Evolutionary conservation across 1,139 yeast genomes (phyloP).

Genomic region (Geotrichum armillariae): DNA sequence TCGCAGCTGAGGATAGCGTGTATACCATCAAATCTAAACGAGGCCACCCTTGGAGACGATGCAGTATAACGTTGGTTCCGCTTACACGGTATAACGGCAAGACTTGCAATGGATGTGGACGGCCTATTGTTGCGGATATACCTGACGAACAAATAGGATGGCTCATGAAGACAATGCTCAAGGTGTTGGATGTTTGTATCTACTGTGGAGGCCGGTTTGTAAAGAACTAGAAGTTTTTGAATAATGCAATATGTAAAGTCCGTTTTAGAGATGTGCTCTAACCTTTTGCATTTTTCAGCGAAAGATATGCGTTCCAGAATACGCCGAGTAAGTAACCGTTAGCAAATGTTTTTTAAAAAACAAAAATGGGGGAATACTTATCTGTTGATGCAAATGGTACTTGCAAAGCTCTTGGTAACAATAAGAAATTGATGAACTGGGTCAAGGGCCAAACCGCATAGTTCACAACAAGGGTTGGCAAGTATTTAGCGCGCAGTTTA

Average conservation of each 20-base stretch:
- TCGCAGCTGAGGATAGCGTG: constrained; percentile 3
- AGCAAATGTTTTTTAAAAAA: neutral
- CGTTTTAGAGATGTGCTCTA: neutral
- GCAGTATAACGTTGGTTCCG: constrained; percentile 19
- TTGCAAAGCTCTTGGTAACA: constrained; percentile 77
- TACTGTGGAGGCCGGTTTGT: constrained; percentile 21
- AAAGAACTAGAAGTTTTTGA: constrained; percentile 3
- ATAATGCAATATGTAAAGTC: too few relatives aligned
- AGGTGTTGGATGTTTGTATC: constrained; percentile 20
- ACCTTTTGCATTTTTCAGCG: constrained; percentile 36
- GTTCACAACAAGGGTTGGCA: constrained; percentile 76
- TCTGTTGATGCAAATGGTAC: constrained; percentile 85
- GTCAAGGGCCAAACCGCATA: constrained; percentile 94
- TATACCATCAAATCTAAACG: constrained; percentile 15
- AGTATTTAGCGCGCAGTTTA: constrained; percentile 64
- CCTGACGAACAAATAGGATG: constrained; percentile 4
- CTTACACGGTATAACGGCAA: constrained; percentile 15
- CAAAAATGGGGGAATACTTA: constrained; percentile 8
- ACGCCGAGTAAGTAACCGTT: constrained; percentile 54
- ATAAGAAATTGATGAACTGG: constrained; percentile 81
- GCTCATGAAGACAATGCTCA: constrained; percentile 6
- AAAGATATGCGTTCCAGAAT: constrained; percentile 87
- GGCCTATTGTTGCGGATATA: constrained; percentile 10
- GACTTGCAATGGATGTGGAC: constrained; percentile 19
- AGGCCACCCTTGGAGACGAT: constrained; percentile 18